A percentile compares a stretch with the other conserved stretches of the same genome.
phyloP scores from a whole-genome alignment of 2,329 filamentous ascomycete genomes.

The Sporothrix variecibatus region DNA sequence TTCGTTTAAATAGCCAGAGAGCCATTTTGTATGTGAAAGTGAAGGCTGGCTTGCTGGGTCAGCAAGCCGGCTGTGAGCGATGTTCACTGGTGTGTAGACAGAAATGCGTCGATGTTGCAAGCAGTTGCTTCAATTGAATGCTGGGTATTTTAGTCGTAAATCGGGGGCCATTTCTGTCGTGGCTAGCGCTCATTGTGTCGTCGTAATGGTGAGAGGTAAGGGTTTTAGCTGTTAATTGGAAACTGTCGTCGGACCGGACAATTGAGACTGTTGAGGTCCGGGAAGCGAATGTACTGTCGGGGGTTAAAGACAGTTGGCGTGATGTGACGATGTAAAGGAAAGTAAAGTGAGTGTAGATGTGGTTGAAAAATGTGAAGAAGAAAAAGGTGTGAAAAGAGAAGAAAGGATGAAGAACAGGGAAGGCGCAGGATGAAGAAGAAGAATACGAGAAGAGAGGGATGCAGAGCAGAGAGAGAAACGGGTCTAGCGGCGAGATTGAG shows the following conservation, averaged over 20 bases:
- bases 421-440: slow-evolving; percentile 2
- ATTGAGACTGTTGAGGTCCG: background rate
- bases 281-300: background rate
- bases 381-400: background rate
- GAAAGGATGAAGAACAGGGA: background rate
- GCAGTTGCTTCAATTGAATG: background rate
- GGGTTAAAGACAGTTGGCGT: background rate
- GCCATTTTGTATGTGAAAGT: slow-evolving; percentile 57
- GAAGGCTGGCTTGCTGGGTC: background rate
- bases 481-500: slow-evolving; percentile 8
- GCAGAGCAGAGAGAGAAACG: slow-evolving; percentile 13
- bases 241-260: background rate
- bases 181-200: slow-evolving; percentile 23
- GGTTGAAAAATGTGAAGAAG: background rate
- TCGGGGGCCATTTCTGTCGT: slow-evolving; percentile 1
- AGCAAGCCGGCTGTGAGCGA: background rate
- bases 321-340: background rate
- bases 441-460: slow-evolving; percentile 16
- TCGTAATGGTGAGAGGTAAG: background rate
- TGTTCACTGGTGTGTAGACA: background rate
- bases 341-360: background rate
- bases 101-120: background rate
- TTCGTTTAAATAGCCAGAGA: slow-evolving; percentile 81
- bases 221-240: background rate
- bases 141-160: background rate